A percentile compares a stretch with the other conserved stretches of the same genome.
Conservation (phyloP, 306 rosid genomes). For the Cyclanthera cordifolia region DNA sequence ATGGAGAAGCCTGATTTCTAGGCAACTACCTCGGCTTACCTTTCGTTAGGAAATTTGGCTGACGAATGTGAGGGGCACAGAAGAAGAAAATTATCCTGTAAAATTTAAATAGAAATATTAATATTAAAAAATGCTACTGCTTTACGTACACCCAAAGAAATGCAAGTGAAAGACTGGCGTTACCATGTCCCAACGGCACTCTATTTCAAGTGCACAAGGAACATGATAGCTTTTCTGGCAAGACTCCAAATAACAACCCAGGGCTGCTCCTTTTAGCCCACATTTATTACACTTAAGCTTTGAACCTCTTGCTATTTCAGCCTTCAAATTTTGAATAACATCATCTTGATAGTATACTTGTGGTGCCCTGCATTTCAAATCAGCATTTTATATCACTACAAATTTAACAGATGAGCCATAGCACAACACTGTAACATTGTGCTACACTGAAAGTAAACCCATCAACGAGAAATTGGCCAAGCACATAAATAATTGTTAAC, state of each 20-base stretch:
- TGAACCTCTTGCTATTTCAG: conserved; percentile 75
- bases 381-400: neutral
- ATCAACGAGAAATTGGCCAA: neutral
- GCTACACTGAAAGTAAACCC: too few relatives aligned
- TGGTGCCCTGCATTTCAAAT: conserved; percentile 70
- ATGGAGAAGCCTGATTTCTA: conserved; percentile 18
- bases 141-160: neutral
- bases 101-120: conserved; percentile 12
- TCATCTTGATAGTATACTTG: conserved; percentile 58
- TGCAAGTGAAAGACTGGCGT: neutral
- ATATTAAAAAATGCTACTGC: neutral
- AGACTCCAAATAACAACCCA: conserved; percentile 74
- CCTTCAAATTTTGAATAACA: conserved; percentile 47
- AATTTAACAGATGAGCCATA: neutral
- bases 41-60: conserved; percentile 57
- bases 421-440: too few relatives aligned
- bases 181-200: conserved; percentile 75
- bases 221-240: conserved; percentile 78
- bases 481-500: neutral
- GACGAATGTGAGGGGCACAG: conserved; percentile 70
- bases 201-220: conserved; percentile 64
- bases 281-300: conserved; percentile 77
- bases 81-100: conserved; percentile 59
- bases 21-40: conserved; percentile 25
- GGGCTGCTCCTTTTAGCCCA: conserved; percentile 79